Percentiles rank a stretch among this genome's conserved stretches.
These are phyloP conservation scores for Isatis lusitanica DNA, from an alignment of 441 rosid genomes.

Conservation along the genomic window DNA sequence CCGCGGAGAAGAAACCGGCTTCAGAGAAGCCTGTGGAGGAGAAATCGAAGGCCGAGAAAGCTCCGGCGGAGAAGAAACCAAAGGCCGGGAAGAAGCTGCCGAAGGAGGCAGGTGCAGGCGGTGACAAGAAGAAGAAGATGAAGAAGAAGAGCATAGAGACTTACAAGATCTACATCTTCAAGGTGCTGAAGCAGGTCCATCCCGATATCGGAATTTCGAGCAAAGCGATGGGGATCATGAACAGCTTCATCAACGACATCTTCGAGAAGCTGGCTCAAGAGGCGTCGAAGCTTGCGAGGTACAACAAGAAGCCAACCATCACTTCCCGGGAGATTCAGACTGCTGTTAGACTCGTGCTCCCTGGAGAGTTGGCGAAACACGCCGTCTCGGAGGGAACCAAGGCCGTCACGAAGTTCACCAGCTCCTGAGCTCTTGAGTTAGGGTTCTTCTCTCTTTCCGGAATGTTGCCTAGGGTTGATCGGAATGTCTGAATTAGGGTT, in stretches of 20 bases:
- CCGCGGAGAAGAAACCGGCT: constrained; percentile 39
- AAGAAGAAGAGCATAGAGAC: constrained; percentile 40
- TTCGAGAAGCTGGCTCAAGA: constrained; percentile 38
- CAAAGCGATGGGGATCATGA: constrained; percentile 45
- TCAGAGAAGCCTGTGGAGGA: constrained; percentile 36
- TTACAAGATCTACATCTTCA: constrained; percentile 45
- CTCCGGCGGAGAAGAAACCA: constrained; percentile 44
- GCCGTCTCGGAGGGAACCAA: constrained; percentile 40
- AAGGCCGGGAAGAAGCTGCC: constrained; percentile 42
- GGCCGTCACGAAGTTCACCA: constrained; percentile 39
- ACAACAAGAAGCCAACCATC: constrained; percentile 40
- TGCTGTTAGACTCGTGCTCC: constrained; percentile 38
- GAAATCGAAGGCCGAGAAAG: constrained; percentile 38
- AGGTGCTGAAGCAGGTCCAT: constrained; percentile 41
- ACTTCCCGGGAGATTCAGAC: constrained; percentile 45
- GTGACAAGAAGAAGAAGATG: constrained; percentile 38
- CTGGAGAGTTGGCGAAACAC: constrained; percentile 42
- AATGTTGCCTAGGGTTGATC: not conserved
- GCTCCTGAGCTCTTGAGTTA: constrained; percentile 21
- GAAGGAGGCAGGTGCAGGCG: constrained; percentile 30
- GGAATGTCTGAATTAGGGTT: not conserved
- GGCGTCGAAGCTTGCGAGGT: constrained; percentile 38
- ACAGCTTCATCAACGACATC: constrained; percentile 43
- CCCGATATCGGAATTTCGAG: constrained; percentile 43
- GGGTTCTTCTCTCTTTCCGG: not conserved